Conservation (phyloP, 164 flowering plant species). For the Dillenia suffruticosa region DNA sequence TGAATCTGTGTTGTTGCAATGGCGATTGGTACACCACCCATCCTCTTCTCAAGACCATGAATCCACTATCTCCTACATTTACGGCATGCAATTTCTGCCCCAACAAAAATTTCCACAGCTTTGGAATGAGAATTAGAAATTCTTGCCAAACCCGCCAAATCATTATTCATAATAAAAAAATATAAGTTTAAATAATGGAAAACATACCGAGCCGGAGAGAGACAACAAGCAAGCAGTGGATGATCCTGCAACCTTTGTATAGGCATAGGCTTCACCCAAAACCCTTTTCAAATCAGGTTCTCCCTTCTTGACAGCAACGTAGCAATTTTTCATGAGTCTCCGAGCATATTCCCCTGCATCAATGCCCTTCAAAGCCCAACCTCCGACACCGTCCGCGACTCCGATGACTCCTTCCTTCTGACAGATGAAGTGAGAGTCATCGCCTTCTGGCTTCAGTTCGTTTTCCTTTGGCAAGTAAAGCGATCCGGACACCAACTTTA, state of each 20-base stretch:
- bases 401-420: no score
- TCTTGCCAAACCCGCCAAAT: neutral
- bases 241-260: conserved; percentile 12
- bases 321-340: conserved; percentile 2
- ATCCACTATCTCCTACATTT: conserved; percentile 7
- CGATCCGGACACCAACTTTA: conserved; percentile 4
- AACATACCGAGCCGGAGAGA: neutral
- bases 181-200: neutral
- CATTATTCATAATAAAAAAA: neutral
- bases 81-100: neutral
- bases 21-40: neutral
- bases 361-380: no score
- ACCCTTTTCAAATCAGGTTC: conserved; percentile 1
- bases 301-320: neutral
- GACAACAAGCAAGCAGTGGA: conserved; percentile 11
- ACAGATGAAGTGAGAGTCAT: conserved; percentile 8
- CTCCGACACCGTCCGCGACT: no score
- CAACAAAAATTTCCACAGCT: neutral
- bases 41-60: conserved; percentile 4
- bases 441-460: neutral
- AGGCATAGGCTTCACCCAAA: conserved; percentile 4
- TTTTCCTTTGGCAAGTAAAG: conserved; percentile 3
- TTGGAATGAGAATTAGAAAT: neutral
- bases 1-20: conserved; percentile 4
- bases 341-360: conserved; percentile 6